Base-by-base conservation (phyloP, 2,329 filamentous ascomycete genomes). In the Fusarium nisikadoi region DNA sequence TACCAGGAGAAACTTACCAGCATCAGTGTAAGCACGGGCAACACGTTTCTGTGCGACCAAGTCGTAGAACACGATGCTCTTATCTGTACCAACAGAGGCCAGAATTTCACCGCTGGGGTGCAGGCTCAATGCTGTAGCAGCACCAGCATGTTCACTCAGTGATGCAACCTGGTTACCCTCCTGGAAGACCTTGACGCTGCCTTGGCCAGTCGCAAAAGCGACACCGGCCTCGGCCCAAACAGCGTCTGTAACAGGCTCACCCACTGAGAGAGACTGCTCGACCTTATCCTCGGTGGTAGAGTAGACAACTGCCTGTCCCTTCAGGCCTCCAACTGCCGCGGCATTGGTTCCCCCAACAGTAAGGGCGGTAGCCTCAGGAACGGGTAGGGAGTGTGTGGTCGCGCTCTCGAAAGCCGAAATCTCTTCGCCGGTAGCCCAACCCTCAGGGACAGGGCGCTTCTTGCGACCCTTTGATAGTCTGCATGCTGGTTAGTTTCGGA, bases 21-120 rank as follows among this genome's bases (percentile, higher is more conserved):
- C 88, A 81, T 95, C 92, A 29, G 91, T 92, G 80, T 92, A 96
- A 45, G 95, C 89, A 74, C 95, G 94, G 60, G 91, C 92, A 50
- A 95, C 89, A 31, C 91, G 89, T 77, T 90, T 89, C 78, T 90
- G 86, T 8, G 85, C 86, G 25, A 86, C 81, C 42, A 98, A 82
- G 73, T 98, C 94, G 81, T 98, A 98, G 70, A 98, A 90, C 4
- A 95, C 90, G 78, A 97, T 94, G 81, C 93, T 95, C 88, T 97
- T 98, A 81, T 99, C 96, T 4, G 90, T 88, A 53, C 95, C 95
- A 38, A 96, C 93, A 0, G 95, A 97, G 5, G 93, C 95, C 50
- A 98, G 81, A 62, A 99, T 90, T 58, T 92, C 89, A 42, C 92
- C 93, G 72, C 93, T 92, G 2, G 96, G 94, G 80, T 99, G 96